Percentiles rank a stretch among this genome's conserved stretches.
phyloP scores from a whole-genome alignment of 2,329 filamentous ascomycete genomes.

The Botrytis porri region DNA sequence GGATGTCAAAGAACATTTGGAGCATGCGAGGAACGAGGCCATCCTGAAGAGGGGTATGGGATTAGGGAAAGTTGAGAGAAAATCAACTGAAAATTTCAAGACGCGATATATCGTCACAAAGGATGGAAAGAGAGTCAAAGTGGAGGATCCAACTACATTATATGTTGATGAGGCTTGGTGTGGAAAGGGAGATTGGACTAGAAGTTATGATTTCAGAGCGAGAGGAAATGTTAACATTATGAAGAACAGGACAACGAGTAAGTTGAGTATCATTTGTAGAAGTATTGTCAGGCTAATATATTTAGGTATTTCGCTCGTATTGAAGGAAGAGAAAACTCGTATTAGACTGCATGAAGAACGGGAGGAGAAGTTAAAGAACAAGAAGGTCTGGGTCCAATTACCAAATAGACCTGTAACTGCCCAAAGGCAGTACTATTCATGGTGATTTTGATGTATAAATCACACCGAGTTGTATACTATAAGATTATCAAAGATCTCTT shows the following conservation, averaged over 20 bases:
- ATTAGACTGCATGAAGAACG: constrained; percentile 77
- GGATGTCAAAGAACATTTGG: constrained; percentile 75
- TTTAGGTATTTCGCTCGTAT: constrained; percentile 68
- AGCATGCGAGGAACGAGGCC: constrained; percentile 78
- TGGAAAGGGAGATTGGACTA: constrained; percentile 60
- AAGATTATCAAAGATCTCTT: constrained; percentile 7
- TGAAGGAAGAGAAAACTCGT: constrained; percentile 92
- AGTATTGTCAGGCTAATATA: constrained; percentile 17
- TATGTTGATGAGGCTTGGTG: constrained; percentile 96
- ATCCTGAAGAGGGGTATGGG: constrained; percentile 84
- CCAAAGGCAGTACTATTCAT: constrained; percentile 87
- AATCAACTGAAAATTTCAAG: constrained; percentile 38
- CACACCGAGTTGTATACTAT: constrained; percentile 12
- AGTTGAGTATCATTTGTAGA: constrained; percentile 41
- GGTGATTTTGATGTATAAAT: constrained; percentile 52
- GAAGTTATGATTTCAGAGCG: constrained; percentile 67
- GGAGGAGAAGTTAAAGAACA: constrained; percentile 68
- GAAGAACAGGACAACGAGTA: constrained; percentile 71
- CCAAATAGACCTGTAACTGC: constrained; percentile 81
- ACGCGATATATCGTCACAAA: constrained; percentile 66
- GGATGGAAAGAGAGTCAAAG: constrained; percentile 67
- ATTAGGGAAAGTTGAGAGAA: constrained; percentile 44
- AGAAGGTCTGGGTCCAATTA: constrained; percentile 81
- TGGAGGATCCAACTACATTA: constrained; percentile 74
- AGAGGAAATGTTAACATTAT: constrained; percentile 68